Evolutionary conservation across 83 land plant genomes (phyloP).

Genomic region (Picea abies): DNA sequence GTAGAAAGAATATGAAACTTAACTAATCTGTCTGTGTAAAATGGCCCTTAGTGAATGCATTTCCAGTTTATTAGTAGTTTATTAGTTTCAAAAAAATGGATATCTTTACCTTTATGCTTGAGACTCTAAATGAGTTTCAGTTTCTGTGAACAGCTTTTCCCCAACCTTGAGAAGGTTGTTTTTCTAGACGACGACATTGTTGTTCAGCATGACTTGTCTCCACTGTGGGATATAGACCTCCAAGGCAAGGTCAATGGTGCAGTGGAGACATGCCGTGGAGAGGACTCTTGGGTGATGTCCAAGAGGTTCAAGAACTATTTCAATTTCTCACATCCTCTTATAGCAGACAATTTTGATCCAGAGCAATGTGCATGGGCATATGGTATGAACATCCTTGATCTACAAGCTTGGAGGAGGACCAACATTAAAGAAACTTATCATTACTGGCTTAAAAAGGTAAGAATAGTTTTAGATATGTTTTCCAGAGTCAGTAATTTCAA

Average conservation of each 20-base stretch:
- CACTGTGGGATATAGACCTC: slow-evolving; percentile 85
- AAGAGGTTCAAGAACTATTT: slow-evolving; percentile 82
- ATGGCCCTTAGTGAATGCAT: neutral
- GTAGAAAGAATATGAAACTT: neutral
- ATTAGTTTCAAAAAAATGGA: neutral
- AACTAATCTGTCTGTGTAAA: neutral
- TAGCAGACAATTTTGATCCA: slow-evolving; percentile 75
- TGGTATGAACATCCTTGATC: slow-evolving; percentile 96
- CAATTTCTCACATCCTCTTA: slow-evolving; percentile 87
- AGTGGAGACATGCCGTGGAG: slow-evolving; percentile 92
- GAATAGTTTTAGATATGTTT: neutral
- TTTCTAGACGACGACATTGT: slow-evolving; percentile 97
- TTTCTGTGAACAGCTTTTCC: slow-evolving; percentile 75
- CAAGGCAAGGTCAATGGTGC: slow-evolving; percentile 94
- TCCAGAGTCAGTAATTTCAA: no score
- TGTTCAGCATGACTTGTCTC: slow-evolving; percentile 81
- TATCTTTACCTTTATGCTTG: neutral
- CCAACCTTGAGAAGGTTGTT: slow-evolving; percentile 80
- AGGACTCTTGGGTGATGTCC: slow-evolving; percentile 88
- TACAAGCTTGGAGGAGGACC: slow-evolving; percentile 87
- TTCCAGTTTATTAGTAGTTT: neutral
- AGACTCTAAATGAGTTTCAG: neutral
- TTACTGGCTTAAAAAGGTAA: slow-evolving; percentile 83
- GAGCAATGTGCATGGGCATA: slow-evolving; percentile 89
- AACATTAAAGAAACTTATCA: slow-evolving; percentile 83